phyloP scores from a whole-genome alignment of 768 basidiomycete species.

The Kwoniella sp. region DNA sequence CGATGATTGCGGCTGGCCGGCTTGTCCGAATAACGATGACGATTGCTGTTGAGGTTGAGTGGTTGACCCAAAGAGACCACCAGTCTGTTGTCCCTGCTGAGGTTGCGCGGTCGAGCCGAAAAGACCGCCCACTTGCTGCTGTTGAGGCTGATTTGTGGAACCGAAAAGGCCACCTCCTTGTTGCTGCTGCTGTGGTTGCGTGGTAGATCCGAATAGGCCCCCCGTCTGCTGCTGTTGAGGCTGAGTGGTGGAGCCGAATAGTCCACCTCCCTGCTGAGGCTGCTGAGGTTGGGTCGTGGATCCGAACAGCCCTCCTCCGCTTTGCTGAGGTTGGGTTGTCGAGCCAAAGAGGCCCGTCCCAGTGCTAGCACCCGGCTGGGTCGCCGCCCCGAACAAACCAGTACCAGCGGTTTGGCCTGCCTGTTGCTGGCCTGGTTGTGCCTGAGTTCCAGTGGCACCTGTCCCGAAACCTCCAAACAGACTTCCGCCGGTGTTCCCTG shows the following conservation, averaged over 20 bases:
- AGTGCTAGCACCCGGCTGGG: too few relatives aligned
- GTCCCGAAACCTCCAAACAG: conserved; percentile 16
- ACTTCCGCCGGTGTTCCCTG: conserved; percentile 3
- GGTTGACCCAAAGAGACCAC: conserved; percentile 18
- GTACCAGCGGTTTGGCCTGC: too few relatives aligned
- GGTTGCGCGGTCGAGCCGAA: conserved; percentile 9
- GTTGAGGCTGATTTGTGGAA: conserved; percentile 18
- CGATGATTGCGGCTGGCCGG: conserved; percentile 9
- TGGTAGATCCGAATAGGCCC: conserved; percentile 12
- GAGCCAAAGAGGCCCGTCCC: conserved; percentile 3
- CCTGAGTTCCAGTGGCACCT: conserved; percentile 8
- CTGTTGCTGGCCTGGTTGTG: conserved; percentile 6
- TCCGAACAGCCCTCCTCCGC: conserved; percentile 3
- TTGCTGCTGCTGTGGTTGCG: conserved; percentile 15
- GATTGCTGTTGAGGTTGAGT: conserved; percentile 5
- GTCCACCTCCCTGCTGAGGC: conserved; percentile 2
- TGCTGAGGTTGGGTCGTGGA: conserved; percentile 11
- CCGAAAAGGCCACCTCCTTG: too few relatives aligned
- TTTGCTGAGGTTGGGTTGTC: not conserved
- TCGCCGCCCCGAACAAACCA: too few relatives aligned
- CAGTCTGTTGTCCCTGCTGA: not conserved
- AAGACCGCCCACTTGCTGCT: conserved; percentile 2
- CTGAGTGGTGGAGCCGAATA: conserved; percentile 11
- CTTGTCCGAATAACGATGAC: conserved; percentile 8
- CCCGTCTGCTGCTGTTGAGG: conserved; percentile 11